Evolutionary conservation across 371 early-diverging fungal genomes (phyloP).

Genomic region (Lichtheimia corymbifera): DNA sequence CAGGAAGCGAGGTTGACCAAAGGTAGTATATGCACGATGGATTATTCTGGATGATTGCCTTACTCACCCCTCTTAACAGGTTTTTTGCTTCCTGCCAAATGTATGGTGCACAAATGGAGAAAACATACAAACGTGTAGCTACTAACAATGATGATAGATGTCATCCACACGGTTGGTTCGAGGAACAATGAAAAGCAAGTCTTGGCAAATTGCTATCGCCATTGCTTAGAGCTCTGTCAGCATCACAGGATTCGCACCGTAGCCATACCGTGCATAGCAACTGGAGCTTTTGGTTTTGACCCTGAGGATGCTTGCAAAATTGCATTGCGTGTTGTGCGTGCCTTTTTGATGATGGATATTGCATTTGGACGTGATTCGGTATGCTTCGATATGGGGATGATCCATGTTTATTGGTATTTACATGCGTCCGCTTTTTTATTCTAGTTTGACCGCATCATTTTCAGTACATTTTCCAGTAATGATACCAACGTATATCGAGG

Average conservation of each 20-base stretch:
- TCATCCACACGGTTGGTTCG: slow-evolving; percentile 81
- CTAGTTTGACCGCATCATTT: slow-evolving; percentile 68
- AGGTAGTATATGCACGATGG: slow-evolving; percentile 18
- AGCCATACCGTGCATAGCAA: slow-evolving; percentile 85
- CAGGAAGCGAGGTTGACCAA: slow-evolving; percentile 73
- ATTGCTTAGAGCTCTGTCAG: slow-evolving; percentile 52
- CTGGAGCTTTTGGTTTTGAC: slow-evolving; percentile 86
- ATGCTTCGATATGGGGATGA: not conserved
- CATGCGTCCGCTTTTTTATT: not conserved
- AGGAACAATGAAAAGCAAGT: slow-evolving; percentile 59
- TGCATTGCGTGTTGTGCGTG: slow-evolving; percentile 63
- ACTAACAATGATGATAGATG: slow-evolving; percentile 35
- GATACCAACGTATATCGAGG: slow-evolving; percentile 44
- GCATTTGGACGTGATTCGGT: slow-evolving; percentile 23
- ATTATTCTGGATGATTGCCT: not conserved
- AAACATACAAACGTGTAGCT: not conserved
- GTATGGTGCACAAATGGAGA: not conserved
- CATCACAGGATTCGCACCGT: slow-evolving; percentile 57
- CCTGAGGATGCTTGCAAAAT: slow-evolving; percentile 69
- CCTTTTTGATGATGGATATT: slow-evolving; percentile 48
- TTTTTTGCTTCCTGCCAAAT: slow-evolving; percentile 1
- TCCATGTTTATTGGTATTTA: not conserved
- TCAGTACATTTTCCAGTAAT: slow-evolving; percentile 67
- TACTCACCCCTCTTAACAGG: not conserved
- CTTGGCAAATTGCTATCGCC: slow-evolving; percentile 64